Percentiles rank a stretch among this genome's conserved stretches.
phyloP scores from a whole-genome alignment of 176 grass and related monocot species.

The Aegilops umbellulata region DNA sequence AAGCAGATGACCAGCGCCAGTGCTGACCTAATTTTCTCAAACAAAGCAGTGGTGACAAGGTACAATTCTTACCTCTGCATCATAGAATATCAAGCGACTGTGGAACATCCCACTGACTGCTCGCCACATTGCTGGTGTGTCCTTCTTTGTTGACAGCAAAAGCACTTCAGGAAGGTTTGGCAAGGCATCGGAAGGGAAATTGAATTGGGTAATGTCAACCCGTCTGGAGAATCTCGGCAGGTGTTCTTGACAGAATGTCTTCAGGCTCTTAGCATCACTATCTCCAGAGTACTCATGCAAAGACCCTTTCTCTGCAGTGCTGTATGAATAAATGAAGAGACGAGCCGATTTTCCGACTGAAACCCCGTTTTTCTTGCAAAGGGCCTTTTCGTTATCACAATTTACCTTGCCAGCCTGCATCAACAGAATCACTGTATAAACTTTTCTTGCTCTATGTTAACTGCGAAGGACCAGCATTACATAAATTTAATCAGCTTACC shows the following conservation, averaged over 20 bases:
- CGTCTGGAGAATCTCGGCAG: slow-evolving; percentile 86
- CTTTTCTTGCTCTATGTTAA: slow-evolving; percentile 1
- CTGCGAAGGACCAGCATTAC: neutral
- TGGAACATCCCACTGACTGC: slow-evolving; percentile 76
- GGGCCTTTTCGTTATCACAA: slow-evolving; percentile 58
- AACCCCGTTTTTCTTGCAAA: slow-evolving; percentile 66
- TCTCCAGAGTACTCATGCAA: slow-evolving; percentile 88
- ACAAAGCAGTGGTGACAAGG: neutral
- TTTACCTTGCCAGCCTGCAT: slow-evolving; percentile 87
- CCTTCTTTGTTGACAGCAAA: slow-evolving; percentile 80
- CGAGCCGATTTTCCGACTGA: slow-evolving; percentile 53
- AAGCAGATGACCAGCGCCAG: neutral
- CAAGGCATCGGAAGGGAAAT: slow-evolving; percentile 44
- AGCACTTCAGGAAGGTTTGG: slow-evolving; percentile 76
- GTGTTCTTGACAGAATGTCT: slow-evolving; percentile 84
- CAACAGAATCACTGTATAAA: slow-evolving; percentile 1
- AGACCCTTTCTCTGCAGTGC: slow-evolving; percentile 57
- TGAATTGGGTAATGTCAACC: slow-evolving; percentile 58
- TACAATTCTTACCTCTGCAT: slow-evolving; percentile 58
- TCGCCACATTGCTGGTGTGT: slow-evolving; percentile 88
- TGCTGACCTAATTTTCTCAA: too few relatives aligned
- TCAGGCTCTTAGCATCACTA: slow-evolving; percentile 71
- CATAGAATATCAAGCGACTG: slow-evolving; percentile 72
- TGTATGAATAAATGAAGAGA: slow-evolving; percentile 83
- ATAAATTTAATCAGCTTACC: slow-evolving; percentile 37